Evolutionary conservation across 305 asterid species (phyloP).

Genomic region (Ilex paraguariensis): DNA sequence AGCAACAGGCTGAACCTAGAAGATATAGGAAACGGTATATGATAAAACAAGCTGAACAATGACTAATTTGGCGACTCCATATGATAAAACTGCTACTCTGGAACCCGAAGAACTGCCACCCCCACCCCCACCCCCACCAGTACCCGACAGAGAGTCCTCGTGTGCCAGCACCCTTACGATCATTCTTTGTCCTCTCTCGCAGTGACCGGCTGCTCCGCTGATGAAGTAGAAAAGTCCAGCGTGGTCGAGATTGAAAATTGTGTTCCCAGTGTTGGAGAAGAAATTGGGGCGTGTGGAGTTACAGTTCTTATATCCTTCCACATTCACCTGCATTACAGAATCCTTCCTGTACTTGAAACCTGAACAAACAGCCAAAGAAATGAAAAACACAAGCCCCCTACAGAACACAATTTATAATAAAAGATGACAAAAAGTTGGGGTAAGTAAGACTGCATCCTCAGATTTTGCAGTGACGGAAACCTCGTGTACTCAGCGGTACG

Average conservation of each 20-base stretch:
- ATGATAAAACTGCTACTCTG: background rate
- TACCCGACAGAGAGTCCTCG: background rate
- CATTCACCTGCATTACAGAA: slow-evolving; percentile 65
- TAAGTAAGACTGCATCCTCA: too few relatives aligned
- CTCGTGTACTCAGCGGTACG: too few relatives aligned
- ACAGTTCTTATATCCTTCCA: slow-evolving; percentile 51
- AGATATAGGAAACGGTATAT: slow-evolving; percentile 5
- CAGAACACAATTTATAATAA: too few relatives aligned
- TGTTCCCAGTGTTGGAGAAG: slow-evolving; percentile 61
- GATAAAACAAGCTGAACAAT: slow-evolving; percentile 8
- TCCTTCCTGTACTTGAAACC: slow-evolving; percentile 75
- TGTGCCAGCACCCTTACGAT: slow-evolving; percentile 53
- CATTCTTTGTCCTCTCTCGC: slow-evolving; percentile 54
- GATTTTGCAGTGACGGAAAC: too few relatives aligned
- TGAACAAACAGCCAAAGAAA: slow-evolving; percentile 7
- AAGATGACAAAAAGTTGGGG: too few relatives aligned
- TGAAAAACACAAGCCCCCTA: background rate
- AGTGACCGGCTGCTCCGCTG: slow-evolving; percentile 64
- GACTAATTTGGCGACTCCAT: background rate
- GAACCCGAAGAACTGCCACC: slow-evolving; percentile 1
- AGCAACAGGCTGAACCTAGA: background rate
- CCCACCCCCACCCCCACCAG: background rate
- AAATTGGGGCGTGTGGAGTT: slow-evolving; percentile 49
- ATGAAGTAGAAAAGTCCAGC: slow-evolving; percentile 65
- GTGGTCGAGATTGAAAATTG: slow-evolving; percentile 32